phyloP scores from a whole-genome alignment of 2,329 filamentous ascomycete genomes.

The Plenodomus lindquistii region DNA sequence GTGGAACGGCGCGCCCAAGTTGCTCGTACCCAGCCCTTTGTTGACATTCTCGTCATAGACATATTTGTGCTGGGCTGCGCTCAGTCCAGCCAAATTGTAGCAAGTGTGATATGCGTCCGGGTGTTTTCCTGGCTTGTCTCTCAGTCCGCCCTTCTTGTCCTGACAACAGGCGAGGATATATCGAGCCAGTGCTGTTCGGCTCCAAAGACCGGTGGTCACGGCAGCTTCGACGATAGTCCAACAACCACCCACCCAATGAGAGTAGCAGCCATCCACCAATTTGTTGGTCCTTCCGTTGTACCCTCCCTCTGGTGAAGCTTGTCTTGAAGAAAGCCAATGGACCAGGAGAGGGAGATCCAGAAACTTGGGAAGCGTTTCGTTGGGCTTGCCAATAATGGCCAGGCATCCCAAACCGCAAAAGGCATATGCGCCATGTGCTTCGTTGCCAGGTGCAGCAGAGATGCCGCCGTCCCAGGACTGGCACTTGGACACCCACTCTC shows the following conservation, averaged over 20 bases:
- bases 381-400: slow-evolving; percentile 79
- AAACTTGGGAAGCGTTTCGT: slow-evolving; percentile 73
- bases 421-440: slow-evolving; percentile 95
- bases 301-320: slow-evolving; percentile 89
- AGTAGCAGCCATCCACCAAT: slow-evolving; percentile 96
- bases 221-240: slow-evolving; percentile 89
- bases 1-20: slow-evolving; percentile 47
- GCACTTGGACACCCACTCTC: slow-evolving; percentile 81
- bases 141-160: slow-evolving; percentile 75
- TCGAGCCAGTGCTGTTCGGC: slow-evolving; percentile 78
- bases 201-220: slow-evolving; percentile 65
- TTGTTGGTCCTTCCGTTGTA: slow-evolving; percentile 96
- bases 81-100: slow-evolving; percentile 86
- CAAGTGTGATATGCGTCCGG: slow-evolving; percentile 92
- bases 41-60: slow-evolving; percentile 49
- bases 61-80: slow-evolving; percentile 73
- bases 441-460: slow-evolving; percentile 78
- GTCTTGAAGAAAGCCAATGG: slow-evolving; percentile 85
- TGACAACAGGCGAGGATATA: slow-evolving; percentile 93
- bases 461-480: slow-evolving; percentile 97
- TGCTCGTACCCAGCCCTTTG: slow-evolving; percentile 27
- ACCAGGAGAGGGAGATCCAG: slow-evolving; percentile 77
- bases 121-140: slow-evolving; percentile 89
- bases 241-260: slow-evolving; percentile 94
- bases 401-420: slow-evolving; percentile 93